Conservation (phyloP, 169 alveolate genomes). For the Cryptosporidium canis region DNA sequence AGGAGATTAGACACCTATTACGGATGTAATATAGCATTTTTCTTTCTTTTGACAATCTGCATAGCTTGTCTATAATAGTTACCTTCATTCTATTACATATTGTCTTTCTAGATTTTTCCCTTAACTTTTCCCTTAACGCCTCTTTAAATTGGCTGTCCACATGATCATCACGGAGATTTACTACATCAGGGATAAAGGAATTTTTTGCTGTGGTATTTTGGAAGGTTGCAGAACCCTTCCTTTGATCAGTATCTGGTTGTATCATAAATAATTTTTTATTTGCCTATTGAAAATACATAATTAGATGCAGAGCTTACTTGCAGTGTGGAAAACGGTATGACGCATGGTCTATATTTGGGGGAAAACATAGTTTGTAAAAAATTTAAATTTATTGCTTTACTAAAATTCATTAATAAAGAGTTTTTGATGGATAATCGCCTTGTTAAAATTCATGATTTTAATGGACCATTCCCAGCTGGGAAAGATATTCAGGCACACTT, state of each 20-base stretch:
- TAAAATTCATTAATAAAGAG: neutral
- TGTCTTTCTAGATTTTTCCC: neutral
- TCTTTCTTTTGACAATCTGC: slow-evolving; percentile 30
- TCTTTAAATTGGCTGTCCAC: slow-evolving; percentile 22
- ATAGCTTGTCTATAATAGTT: neutral
- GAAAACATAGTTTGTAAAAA: neutral
- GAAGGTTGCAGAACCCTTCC: neutral
- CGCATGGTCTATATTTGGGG: slow-evolving; percentile 8
- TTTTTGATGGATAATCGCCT: neutral
- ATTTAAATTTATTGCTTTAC: neutral
- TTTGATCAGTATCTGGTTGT: neutral
- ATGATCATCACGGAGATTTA: neutral
- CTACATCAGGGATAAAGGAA: slow-evolving; percentile 57
- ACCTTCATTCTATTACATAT: neutral
- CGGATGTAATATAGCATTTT: neutral
- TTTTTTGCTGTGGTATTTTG: neutral
- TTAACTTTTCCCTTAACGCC: neutral
- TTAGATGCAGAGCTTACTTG: neutral
- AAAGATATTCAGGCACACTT: neutral
- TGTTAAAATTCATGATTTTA: neutral
- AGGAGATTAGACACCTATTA: slow-evolving; percentile 27
- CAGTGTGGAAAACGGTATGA: slow-evolving; percentile 4
- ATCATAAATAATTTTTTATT: neutral
- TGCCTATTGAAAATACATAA: neutral
- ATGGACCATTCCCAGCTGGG: neutral